phyloP scores from a whole-genome alignment of 2,329 filamentous ascomycete genomes.

The Aspergillus amoenus region DNA sequence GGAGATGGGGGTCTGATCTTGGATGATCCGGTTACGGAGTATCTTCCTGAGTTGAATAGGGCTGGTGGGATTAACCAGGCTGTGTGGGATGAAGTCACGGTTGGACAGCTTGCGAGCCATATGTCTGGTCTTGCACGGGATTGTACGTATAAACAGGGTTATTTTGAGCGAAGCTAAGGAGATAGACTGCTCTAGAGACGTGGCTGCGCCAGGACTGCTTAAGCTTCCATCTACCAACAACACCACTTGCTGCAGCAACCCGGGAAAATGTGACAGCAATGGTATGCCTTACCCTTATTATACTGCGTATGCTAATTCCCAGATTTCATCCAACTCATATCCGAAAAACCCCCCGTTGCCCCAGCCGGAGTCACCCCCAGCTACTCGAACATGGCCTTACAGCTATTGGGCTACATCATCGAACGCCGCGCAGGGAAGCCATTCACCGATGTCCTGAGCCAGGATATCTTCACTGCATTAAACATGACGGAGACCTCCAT shows the following conservation, averaged over 20 bases:
- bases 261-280: not conserved
- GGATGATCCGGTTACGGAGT: slow-evolving; percentile 42
- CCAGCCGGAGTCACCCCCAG: not conserved
- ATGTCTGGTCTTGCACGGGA: slow-evolving; percentile 20
- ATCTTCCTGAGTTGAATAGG: slow-evolving; percentile 36
- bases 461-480: not conserved
- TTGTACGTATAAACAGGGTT: slow-evolving; percentile 14
- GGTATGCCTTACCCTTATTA: not conserved
- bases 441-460: not conserved
- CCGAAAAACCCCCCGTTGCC: not conserved
- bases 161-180: not conserved
- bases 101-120: slow-evolving; percentile 25
- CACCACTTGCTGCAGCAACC: not conserved
- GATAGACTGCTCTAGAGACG: not conserved
- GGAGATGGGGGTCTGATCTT: slow-evolving; percentile 39
- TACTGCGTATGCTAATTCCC: too few relatives aligned
- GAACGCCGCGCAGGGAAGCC: not conserved
- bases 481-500: not conserved
- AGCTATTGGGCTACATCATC: not conserved
- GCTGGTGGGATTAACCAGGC: not conserved
- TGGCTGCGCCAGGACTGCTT: not conserved
- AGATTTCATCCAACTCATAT: not conserved
- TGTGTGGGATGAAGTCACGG: slow-evolving; percentile 22
- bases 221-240: not conserved
- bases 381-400: not conserved